phyloP scores from a whole-genome alignment of 371 early-diverging fungal species.

The Chytridiales sp. region DNA sequence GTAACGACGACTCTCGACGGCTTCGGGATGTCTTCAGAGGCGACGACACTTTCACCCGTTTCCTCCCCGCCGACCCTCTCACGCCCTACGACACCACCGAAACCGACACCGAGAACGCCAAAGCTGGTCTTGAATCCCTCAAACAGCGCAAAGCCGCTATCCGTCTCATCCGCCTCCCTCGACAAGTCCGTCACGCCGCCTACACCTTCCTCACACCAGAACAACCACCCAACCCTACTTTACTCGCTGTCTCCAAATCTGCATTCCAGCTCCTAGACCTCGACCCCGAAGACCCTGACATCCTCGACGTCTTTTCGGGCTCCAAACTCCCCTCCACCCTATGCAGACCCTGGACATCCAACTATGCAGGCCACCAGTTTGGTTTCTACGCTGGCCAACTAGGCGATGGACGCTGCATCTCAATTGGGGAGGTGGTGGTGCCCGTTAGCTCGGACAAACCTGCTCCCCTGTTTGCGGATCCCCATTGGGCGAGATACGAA shows the following conservation, averaged over 20 bases:
- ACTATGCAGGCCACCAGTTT: constrained; percentile 91
- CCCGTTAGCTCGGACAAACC: no score
- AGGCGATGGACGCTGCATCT: constrained; percentile 88
- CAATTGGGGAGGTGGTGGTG: constrained; percentile 59
- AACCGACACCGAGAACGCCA: background rate
- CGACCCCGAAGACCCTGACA: constrained; percentile 35
- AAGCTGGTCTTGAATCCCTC: constrained; percentile 1
- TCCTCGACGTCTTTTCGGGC: constrained; percentile 21
- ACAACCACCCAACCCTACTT: constrained; percentile 29
- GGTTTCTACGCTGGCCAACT: constrained; percentile 64
- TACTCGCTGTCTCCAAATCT: constrained; percentile 47
- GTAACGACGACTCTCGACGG: background rate
- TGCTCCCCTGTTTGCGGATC: background rate
- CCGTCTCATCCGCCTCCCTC: constrained; percentile 13
- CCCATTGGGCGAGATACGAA: constrained; percentile 62
- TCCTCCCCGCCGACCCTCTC: constrained; percentile 24
- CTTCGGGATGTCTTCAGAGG: constrained; percentile 10
- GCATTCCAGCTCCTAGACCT: constrained; percentile 49
- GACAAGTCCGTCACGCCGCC: constrained; percentile 62
- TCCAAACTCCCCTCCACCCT: constrained; percentile 32
- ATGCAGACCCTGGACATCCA: constrained; percentile 77
- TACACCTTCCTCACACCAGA: constrained; percentile 64
- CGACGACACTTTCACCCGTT: constrained; percentile 29
- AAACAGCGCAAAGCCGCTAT: background rate
- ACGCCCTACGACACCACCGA: constrained; percentile 25